phyloP scores from a whole-genome alignment of 164 flowering plant species.

The Sedum album region DNA sequence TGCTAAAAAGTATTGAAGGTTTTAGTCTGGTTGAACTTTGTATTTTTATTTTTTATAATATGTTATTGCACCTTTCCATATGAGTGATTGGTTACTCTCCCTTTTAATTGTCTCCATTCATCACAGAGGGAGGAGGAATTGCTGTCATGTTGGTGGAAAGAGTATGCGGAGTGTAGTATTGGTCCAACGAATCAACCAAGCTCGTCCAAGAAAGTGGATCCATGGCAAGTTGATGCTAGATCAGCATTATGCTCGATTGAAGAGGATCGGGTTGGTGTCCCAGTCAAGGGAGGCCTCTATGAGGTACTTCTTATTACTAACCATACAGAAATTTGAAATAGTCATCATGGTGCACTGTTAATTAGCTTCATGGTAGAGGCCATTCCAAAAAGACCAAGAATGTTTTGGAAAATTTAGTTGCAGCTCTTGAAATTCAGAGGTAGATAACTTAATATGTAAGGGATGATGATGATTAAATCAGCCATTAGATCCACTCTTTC shows the following conservation, averaged over 20 bases:
- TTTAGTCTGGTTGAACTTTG: background rate
- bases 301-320: constrained; percentile 42
- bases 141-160: constrained; percentile 93
- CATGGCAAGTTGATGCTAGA: constrained; percentile 15
- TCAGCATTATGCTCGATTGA: constrained; percentile 37
- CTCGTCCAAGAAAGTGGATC: constrained; percentile 23
- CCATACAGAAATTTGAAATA: background rate
- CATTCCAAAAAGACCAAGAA: background rate
- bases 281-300: constrained; percentile 94
- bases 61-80: background rate
- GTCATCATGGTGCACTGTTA: background rate
- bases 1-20: background rate
- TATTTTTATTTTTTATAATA: background rate
- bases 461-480: background rate
- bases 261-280: constrained; percentile 97
- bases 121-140: constrained; percentile 83
- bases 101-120: background rate
- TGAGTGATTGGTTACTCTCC: background rate
- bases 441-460: background rate
- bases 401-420: no score
- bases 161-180: constrained; percentile 94
- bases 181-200: constrained; percentile 52
- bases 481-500: background rate
- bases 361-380: background rate
- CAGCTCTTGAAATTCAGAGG: background rate